phyloP scores from a whole-genome alignment of 371 early-diverging fungal species.

The Rhizopus arrhizus region DNA sequence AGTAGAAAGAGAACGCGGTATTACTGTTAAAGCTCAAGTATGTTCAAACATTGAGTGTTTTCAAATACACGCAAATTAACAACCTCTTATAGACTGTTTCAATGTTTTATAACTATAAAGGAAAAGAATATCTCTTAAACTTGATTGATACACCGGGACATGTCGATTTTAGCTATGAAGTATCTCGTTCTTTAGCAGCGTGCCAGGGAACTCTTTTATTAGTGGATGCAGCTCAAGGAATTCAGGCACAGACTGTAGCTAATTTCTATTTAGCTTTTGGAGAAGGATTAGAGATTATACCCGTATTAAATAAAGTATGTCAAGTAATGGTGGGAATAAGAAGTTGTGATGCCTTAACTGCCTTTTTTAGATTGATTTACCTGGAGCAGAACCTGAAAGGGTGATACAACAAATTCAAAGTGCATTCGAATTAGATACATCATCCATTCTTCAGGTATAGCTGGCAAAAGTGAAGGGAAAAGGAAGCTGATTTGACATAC shows the following conservation, averaged over 20 bases:
- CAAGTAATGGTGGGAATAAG: neutral
- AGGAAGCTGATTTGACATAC: neutral
- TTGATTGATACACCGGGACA: slow-evolving; percentile 91
- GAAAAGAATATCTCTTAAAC: slow-evolving; percentile 79
- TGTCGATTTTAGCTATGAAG: slow-evolving; percentile 88
- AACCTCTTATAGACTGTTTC: slow-evolving; percentile 71
- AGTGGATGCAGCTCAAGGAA: slow-evolving; percentile 90
- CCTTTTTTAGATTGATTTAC: slow-evolving; percentile 76
- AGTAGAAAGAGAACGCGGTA: slow-evolving; percentile 95
- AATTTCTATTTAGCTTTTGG: slow-evolving; percentile 94
- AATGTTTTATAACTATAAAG: slow-evolving; percentile 81
- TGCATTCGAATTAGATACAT: slow-evolving; percentile 83
- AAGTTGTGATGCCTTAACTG: neutral
- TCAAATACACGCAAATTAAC: neutral
- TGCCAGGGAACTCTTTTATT: slow-evolving; percentile 91
- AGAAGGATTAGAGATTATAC: slow-evolving; percentile 83
- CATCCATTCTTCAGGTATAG: slow-evolving; percentile 45
- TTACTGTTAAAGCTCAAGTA: slow-evolving; percentile 97
- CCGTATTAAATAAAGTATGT: slow-evolving; percentile 88
- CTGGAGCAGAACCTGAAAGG: slow-evolving; percentile 83
- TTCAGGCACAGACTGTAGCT: slow-evolving; percentile 95
- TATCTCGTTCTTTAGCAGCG: slow-evolving; percentile 87
- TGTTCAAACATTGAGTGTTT: neutral
- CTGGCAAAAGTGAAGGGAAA: neutral
- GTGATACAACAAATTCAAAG: slow-evolving; percentile 80